Percentiles rank a stretch among this genome's conserved stretches.
phyloP scores from a whole-genome alignment of 208 protist genomes.

The Leptomonas pyrrhocoris region DNA sequence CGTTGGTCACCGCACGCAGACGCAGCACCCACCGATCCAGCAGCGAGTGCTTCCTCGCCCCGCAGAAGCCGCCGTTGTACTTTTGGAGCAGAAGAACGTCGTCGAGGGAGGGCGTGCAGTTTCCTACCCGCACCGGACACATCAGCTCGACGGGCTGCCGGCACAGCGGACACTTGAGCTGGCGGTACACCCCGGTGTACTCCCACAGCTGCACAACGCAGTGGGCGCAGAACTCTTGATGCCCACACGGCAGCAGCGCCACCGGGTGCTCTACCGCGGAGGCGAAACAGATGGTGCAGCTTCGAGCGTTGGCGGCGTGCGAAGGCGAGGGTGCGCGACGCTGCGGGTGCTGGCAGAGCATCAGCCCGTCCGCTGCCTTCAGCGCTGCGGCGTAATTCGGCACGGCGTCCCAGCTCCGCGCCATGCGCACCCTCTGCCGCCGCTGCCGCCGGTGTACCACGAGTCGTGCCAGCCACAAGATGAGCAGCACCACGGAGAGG shows the following conservation, averaged over 20 bases:
- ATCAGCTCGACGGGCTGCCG: slow-evolving; percentile 30
- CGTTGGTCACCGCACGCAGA: slow-evolving; percentile 32
- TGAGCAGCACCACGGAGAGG: slow-evolving; percentile 30
- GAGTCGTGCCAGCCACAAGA: slow-evolving; percentile 27
- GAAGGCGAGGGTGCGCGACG: neutral
- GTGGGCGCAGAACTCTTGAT: slow-evolving; percentile 35
- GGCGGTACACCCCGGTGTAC: slow-evolving; percentile 24
- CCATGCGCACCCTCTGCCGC: slow-evolving; percentile 12
- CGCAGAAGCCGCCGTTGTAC: slow-evolving; percentile 37
- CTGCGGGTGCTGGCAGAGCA: neutral
- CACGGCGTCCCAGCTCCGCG: slow-evolving; percentile 21
- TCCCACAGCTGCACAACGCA: slow-evolving; percentile 43
- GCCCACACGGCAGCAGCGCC: slow-evolving; percentile 45
- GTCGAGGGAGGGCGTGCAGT: slow-evolving; percentile 30
- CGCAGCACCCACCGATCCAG: slow-evolving; percentile 36
- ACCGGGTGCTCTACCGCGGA: slow-evolving; percentile 16
- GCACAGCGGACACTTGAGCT: slow-evolving; percentile 42
- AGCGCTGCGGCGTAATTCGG: slow-evolving; percentile 22
- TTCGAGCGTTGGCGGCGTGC: slow-evolving; percentile 1
- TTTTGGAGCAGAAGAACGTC: slow-evolving; percentile 31
- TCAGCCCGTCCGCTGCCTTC: slow-evolving; percentile 10
- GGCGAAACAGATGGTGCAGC: slow-evolving; percentile 38
- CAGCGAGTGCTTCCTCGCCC: slow-evolving; percentile 17
- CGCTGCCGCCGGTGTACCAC: slow-evolving; percentile 6
- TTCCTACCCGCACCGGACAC: slow-evolving; percentile 22